These are phyloP conservation scores for Monilinia fructigena DNA, from an alignment of 2,329 filamentous ascomycete species.

Conservation along the genomic window DNA sequence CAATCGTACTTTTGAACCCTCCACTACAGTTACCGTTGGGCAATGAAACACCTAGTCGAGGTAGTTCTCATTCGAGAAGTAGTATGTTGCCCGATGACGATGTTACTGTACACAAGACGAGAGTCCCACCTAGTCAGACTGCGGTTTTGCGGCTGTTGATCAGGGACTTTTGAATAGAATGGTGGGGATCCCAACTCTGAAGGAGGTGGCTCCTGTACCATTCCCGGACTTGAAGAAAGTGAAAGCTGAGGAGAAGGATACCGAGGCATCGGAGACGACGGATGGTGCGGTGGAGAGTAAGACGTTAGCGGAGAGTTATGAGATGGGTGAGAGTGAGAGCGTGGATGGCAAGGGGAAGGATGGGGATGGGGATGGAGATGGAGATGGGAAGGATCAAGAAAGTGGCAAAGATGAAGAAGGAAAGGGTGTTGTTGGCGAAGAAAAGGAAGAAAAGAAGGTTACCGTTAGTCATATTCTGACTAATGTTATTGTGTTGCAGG, in stretches of 20 bases:
- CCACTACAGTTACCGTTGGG: conserved; percentile 34
- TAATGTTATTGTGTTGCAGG: conserved; percentile 76
- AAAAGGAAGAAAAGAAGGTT: conserved; percentile 44
- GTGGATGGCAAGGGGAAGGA: background rate
- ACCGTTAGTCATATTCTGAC: conserved; percentile 77
- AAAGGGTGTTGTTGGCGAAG: conserved; percentile 29
- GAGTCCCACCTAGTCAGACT: conserved; percentile 47
- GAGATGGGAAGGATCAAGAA: background rate
- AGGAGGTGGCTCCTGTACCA: conserved; percentile 47
- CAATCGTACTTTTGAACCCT: conserved; percentile 27
- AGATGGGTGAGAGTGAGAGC: conserved; percentile 1
- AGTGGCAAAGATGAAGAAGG: conserved; percentile 16
- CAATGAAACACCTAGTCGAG: conserved; percentile 30
- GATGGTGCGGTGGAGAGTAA: conserved; percentile 18
- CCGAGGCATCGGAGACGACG: background rate
- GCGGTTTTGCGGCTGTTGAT: conserved; percentile 64
- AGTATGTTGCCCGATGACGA: background rate
- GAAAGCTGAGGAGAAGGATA: conserved; percentile 37
- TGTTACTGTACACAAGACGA: background rate
- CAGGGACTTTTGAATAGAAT: conserved; percentile 58
- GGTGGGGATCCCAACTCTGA: conserved; percentile 49
- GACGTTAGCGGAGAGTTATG: background rate
- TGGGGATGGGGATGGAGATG: conserved; percentile 27
- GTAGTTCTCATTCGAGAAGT: conserved; percentile 30
- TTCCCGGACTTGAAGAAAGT: conserved; percentile 43